Conservation (phyloP, 805 yeast genomes). For the Kluyveromyces siamensis region DNA sequence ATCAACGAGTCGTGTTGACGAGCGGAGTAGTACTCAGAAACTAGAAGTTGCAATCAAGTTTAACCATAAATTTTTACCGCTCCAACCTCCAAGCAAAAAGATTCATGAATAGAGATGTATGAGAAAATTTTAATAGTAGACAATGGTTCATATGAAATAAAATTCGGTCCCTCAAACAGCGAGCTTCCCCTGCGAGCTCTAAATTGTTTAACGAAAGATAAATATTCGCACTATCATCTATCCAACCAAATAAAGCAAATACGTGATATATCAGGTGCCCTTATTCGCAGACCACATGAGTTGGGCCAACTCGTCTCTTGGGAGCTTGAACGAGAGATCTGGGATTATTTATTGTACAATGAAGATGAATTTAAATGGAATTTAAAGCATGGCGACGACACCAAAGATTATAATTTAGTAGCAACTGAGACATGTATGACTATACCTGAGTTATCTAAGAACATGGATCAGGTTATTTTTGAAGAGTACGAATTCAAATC, state of each 20-base stretch:
- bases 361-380: conserved; percentile 31
- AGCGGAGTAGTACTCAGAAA: too few relatives aligned
- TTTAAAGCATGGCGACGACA: conserved; percentile 27
- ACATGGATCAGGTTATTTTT: conserved; percentile 84
- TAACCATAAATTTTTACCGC: too few relatives aligned
- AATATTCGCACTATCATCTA: conserved; percentile 62
- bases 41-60: too few relatives aligned
- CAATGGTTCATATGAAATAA: conserved; percentile 82
- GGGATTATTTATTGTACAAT: conserved; percentile 69
- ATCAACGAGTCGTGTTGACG: too few relatives aligned
- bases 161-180: conserved; percentile 42
- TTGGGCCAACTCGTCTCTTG: conserved; percentile 85
- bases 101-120: conserved; percentile 10
- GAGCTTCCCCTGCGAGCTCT: conserved; percentile 44
- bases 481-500: conserved; percentile 83
- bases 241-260: conserved; percentile 62
- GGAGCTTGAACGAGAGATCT: conserved; percentile 80
- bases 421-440: conserved; percentile 77
- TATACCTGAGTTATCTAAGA: conserved; percentile 69
- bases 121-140: conserved; percentile 51
- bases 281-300: conserved; percentile 74
- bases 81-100: too few relatives aligned
- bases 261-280: conserved; percentile 65
- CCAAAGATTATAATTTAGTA: conserved; percentile 48
- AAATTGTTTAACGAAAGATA: conserved; percentile 66